Conservation (phyloP, 75 land plant genomes). For the Cryptomeria japonica region DNA sequence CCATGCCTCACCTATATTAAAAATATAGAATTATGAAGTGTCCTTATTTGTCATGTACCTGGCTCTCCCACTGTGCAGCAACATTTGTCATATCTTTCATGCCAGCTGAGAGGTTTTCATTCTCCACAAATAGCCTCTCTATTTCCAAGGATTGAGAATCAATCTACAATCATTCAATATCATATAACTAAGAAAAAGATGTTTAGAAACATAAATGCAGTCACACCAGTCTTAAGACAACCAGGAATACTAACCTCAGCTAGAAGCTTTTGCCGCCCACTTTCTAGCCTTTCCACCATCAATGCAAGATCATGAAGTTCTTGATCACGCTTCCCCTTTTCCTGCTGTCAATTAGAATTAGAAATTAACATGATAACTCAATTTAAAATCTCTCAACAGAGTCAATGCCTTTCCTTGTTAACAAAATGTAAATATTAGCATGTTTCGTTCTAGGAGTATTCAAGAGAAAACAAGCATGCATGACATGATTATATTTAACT, state of each 20-base stretch:
- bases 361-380: not conserved
- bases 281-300: conserved; percentile 91
- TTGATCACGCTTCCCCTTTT: conserved; percentile 63
- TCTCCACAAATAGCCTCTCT: conserved; percentile 92
- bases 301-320: conserved; percentile 92
- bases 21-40: not conserved
- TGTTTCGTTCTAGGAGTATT: not conserved
- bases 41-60: conserved; percentile 39
- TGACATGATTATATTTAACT: not conserved
- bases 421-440: not conserved
- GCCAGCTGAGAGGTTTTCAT: conserved; percentile 56
- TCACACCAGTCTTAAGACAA: not conserved
- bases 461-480: not conserved
- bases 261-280: conserved; percentile 86
- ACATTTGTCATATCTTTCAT: conserved; percentile 56
- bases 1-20: not conserved
- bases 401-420: not conserved
- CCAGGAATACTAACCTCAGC: conserved; percentile 53
- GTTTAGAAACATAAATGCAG: not conserved
- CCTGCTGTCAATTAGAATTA: conserved; percentile 37
- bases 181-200: not conserved
- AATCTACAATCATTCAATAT: conserved; percentile 47
- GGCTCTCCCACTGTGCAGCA: conserved; percentile 79
- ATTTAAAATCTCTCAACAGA: not conserved
- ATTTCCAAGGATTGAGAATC: conserved; percentile 93